phyloP scores from a whole-genome alignment of 805 yeast genomes.

The Candida tammaniensis region DNA sequence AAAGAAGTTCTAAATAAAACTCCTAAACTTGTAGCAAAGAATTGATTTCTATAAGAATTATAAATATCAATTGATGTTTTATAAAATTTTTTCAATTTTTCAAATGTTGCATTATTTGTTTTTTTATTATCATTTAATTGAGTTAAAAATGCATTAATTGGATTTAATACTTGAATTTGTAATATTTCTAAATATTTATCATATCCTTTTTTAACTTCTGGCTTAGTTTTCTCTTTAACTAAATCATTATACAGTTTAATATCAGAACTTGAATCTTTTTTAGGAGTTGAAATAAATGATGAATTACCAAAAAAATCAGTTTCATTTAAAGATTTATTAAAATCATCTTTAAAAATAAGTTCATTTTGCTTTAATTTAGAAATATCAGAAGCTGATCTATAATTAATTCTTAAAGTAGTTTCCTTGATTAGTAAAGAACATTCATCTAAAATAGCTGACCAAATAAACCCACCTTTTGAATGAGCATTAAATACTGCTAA shows the following conservation, averaged over 20 bases:
- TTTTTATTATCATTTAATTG: conserved; percentile 5
- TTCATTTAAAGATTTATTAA: conserved; percentile 8
- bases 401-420: conserved; percentile 42
- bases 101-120: conserved; percentile 6
- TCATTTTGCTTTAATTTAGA: conserved; percentile 23
- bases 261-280: not conserved
- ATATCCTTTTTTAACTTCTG: not conserved
- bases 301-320: conserved; percentile 37
- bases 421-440: conserved; percentile 54
- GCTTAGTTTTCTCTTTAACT: conserved; percentile 1
- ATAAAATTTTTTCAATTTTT: conserved; percentile 12
- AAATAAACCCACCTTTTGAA: conserved; percentile 43
- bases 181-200: conserved; percentile 1
- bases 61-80: conserved; percentile 6
- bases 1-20: conserved; percentile 33
- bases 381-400: conserved; percentile 28
- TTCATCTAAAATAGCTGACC: conserved; percentile 62
- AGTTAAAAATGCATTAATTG: conserved; percentile 5
- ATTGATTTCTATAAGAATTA: conserved; percentile 18
- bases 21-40: conserved; percentile 34
- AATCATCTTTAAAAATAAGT: conserved; percentile 17
- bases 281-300: conserved; percentile 17
- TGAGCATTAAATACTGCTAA: conserved; percentile 51
- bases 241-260: conserved; percentile 11
- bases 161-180: conserved; percentile 5